Percentiles rank a stretch among this genome's conserved stretches.
These are phyloP conservation scores for Dillenia turbinata DNA, from an alignment of 164 flowering plant genomes.

Conservation along the genomic window DNA sequence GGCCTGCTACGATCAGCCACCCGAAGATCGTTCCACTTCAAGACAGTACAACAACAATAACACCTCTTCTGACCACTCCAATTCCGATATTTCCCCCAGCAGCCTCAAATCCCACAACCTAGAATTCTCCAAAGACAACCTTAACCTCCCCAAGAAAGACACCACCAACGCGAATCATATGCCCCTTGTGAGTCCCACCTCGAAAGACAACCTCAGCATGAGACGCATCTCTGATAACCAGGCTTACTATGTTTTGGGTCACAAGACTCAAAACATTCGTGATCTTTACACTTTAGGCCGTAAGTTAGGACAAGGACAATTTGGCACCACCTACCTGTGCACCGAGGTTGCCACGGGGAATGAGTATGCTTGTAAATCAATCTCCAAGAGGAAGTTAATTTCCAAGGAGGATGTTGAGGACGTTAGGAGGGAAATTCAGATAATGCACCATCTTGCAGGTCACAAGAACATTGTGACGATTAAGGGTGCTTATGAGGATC, in stretches of 20 bases:
- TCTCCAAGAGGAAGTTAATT: slow-evolving; percentile 83
- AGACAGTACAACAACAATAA: slow-evolving; percentile 16
- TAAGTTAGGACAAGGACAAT: slow-evolving; percentile 91
- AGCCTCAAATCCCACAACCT: slow-evolving; percentile 31
- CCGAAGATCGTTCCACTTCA: slow-evolving; percentile 45
- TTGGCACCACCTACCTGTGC: slow-evolving; percentile 81
- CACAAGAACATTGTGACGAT: slow-evolving; percentile 78
- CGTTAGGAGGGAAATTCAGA: slow-evolving; percentile 89
- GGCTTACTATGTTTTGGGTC: slow-evolving; percentile 72
- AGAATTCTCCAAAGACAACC: slow-evolving; percentile 33
- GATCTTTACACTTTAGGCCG: slow-evolving; percentile 81
- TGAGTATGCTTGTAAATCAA: slow-evolving; percentile 85
- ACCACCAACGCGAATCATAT: background rate
- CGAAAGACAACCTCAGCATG: slow-evolving; percentile 44
- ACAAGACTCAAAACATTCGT: slow-evolving; percentile 71
- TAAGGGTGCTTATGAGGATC: slow-evolving; percentile 85
- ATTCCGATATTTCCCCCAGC: slow-evolving; percentile 30
- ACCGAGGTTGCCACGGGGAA: slow-evolving; percentile 55
- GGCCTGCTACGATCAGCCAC: slow-evolving; percentile 43
- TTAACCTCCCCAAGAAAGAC: slow-evolving; percentile 19
- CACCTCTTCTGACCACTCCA: slow-evolving; percentile 31
- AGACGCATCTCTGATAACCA: slow-evolving; percentile 56
- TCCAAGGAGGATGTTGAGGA: slow-evolving; percentile 85
- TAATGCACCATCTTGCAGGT: slow-evolving; percentile 92
- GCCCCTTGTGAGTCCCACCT: slow-evolving; percentile 20